Evolutionary conservation across 1,139 yeast genomes (phyloP).

Genomic region (Pichia inconspicua): DNA sequence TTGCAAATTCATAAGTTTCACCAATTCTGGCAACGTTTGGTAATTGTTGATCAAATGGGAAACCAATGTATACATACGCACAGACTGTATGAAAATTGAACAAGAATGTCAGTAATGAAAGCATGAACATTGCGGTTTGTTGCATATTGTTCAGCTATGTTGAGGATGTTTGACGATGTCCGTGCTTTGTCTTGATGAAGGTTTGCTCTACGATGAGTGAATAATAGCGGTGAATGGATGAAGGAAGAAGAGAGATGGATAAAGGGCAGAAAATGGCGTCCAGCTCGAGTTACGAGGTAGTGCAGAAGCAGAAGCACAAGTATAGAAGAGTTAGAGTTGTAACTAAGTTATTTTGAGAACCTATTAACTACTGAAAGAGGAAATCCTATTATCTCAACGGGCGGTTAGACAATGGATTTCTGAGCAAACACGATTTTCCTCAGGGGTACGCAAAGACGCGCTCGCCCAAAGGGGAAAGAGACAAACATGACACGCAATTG

Average conservation of each 20-base stretch:
- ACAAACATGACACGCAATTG: neutral
- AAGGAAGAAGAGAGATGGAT: neutral
- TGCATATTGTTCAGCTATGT: neutral
- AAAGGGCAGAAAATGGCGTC: neutral
- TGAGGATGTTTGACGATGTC: neutral
- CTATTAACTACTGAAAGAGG: neutral
- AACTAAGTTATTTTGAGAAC: too few relatives aligned
- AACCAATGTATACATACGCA: slow-evolving; percentile 50
- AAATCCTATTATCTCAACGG: neutral
- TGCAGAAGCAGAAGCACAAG: neutral
- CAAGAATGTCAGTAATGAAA: neutral
- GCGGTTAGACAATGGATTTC: neutral
- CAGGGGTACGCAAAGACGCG: neutral
- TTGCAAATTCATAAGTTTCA: slow-evolving; percentile 53
- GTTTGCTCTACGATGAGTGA: neutral
- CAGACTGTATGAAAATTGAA: neutral
- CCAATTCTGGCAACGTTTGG: slow-evolving; percentile 82
- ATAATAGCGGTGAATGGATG: neutral
- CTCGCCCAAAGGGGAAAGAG: neutral
- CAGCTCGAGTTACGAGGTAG: neutral
- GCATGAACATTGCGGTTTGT: neutral
- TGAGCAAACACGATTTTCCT: neutral
- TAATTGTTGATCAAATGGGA: slow-evolving; percentile 73
- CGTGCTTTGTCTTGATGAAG: neutral
- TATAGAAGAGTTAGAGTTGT: neutral